Evolutionary conservation across 768 basidiomycete species (phyloP).

Genomic region (Serpula lacrymans): DNA sequence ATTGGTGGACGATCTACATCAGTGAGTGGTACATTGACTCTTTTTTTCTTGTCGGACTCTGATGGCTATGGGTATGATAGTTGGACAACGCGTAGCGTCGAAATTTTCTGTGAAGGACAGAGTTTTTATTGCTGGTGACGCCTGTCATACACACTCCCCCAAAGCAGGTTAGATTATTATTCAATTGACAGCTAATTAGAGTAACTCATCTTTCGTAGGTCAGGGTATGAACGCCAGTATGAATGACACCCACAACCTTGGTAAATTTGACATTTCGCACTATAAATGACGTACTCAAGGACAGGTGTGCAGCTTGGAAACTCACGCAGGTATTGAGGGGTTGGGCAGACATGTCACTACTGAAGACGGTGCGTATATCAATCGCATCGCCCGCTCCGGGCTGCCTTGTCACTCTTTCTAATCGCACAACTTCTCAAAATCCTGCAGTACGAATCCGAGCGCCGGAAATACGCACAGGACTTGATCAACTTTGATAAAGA

Average conservation of each 20-base stretch:
- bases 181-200: not conserved
- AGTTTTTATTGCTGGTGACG: conserved; percentile 76
- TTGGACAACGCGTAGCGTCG: conserved; percentile 73
- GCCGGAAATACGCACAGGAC: conserved; percentile 66
- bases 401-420: too few relatives aligned
- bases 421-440: too few relatives aligned
- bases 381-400: too few relatives aligned
- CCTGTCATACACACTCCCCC: conserved; percentile 66
- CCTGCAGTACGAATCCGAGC: conserved; percentile 66
- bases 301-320: conserved; percentile 48
- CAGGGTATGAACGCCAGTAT: conserved; percentile 80
- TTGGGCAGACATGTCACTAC: conserved; percentile 33
- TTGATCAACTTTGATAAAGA: conserved; percentile 70
- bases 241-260: conserved; percentile 71
- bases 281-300: not conserved
- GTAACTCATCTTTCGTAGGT: conserved; percentile 31
- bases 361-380: conserved; percentile 36
- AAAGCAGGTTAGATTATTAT: conserved; percentile 47
- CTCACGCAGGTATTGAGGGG: conserved; percentile 42
- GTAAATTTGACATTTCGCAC: conserved; percentile 22
- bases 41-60: not conserved
- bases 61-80: conserved; percentile 26
- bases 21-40: conserved; percentile 36
- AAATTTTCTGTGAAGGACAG: conserved; percentile 57
- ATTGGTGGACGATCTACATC: conserved; percentile 76